Evolutionary conservation across 306 rosid species (phyloP).

Genomic region (Macrotyloma uniflorum): DNA sequence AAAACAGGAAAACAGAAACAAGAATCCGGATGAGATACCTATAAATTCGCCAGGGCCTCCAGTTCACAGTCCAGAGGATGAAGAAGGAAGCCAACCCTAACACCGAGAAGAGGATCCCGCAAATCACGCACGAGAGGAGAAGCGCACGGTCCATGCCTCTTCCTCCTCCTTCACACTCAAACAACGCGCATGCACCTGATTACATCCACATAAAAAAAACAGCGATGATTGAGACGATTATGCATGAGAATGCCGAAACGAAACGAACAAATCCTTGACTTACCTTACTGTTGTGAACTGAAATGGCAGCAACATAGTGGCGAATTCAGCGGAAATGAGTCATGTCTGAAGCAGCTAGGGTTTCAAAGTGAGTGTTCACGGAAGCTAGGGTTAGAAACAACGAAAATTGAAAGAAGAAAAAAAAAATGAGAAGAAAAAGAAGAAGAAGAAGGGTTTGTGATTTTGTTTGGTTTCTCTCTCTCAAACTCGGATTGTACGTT

Average conservation of each 20-base stretch:
- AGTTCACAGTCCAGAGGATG: conserved; percentile 93
- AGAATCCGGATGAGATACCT: conserved; percentile 51
- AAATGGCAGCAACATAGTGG: conserved; percentile 57
- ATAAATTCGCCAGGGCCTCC: conserved; percentile 99
- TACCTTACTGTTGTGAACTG: conserved; percentile 38
- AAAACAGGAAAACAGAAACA: background rate
- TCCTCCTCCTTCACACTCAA: conserved; percentile 35
- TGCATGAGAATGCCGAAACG: conserved; percentile 26
- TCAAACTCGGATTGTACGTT: background rate
- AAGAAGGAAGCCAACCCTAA: conserved; percentile 81
- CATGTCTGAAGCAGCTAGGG: conserved; percentile 59
- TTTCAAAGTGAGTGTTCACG: conserved; percentile 34
- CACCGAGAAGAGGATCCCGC: conserved; percentile 82
- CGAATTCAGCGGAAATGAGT: conserved; percentile 55
- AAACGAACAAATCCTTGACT: background rate
- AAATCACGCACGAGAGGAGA: conserved; percentile 79
- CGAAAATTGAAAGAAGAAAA: conserved; percentile 14
- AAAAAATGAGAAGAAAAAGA: background rate
- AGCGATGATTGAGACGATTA: background rate
- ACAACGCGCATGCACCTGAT: conserved; percentile 70
- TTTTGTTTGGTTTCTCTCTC: background rate
- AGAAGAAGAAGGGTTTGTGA: background rate
- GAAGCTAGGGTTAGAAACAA: conserved; percentile 46
- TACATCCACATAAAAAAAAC: conserved; percentile 21
- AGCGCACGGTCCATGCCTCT: conserved; percentile 75